These are phyloP conservation scores for Carex kokanica DNA, from an alignment of 176 grass and related monocot genomes.

Conservation along the genomic window DNA sequence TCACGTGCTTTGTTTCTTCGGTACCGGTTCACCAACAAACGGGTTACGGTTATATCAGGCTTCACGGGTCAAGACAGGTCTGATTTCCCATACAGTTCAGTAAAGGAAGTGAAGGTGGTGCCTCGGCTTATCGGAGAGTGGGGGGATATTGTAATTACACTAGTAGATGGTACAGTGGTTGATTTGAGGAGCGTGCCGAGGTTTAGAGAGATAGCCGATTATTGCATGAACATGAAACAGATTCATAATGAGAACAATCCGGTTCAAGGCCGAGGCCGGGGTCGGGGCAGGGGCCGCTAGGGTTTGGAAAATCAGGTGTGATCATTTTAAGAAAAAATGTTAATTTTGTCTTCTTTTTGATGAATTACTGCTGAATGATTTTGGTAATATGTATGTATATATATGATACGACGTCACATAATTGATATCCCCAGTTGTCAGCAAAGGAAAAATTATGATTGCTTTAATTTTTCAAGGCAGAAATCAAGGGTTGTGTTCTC, in stretches of 20 bases:
- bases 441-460: not conserved
- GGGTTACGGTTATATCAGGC: constrained; percentile 78
- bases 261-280: not conserved
- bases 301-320: not conserved
- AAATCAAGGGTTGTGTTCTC: not conserved
- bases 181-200: constrained; percentile 91
- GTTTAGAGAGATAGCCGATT: constrained; percentile 87
- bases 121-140: constrained; percentile 92
- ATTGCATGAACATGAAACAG: constrained; percentile 55
- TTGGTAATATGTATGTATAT: constrained; percentile 6
- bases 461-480: not conserved
- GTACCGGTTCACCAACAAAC: constrained; percentile 81
- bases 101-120: constrained; percentile 64
- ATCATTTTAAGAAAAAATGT: not conserved
- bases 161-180: constrained; percentile 85
- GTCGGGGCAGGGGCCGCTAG: not conserved
- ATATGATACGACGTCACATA: too few species aligned
- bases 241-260: not conserved
- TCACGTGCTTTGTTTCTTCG: constrained; percentile 81
- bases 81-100: constrained; percentile 82
- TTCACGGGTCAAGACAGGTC: constrained; percentile 76
- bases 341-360: not conserved
- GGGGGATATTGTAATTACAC: constrained; percentile 91
- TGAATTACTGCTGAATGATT: not conserved
- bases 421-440: not conserved